These are phyloP conservation scores for Pulveroboletus sp. DNA, from an alignment of 768 basidiomycete species.

Conservation along the genomic window DNA sequence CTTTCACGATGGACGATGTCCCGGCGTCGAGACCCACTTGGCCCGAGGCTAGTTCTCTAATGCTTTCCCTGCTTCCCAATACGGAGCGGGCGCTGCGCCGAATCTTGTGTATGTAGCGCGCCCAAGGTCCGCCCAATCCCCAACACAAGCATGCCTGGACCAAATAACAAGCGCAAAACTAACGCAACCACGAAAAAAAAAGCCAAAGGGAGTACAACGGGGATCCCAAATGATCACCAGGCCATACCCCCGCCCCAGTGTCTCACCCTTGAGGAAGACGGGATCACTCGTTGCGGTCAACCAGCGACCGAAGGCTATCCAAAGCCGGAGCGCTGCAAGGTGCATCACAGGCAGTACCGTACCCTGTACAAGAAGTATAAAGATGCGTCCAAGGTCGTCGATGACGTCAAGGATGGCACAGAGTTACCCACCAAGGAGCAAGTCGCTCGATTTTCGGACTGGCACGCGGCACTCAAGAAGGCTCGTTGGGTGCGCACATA, in stretches of 20 bases:
- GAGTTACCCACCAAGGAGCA: slow-evolving; percentile 18
- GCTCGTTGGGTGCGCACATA: slow-evolving; percentile 24
- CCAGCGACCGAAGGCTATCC: slow-evolving; percentile 20
- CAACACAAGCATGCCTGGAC: slow-evolving; percentile 7
- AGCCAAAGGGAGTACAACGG: no score
- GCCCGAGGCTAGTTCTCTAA: no score
- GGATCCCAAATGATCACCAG: no score
- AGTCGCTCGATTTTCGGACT: slow-evolving; percentile 11
- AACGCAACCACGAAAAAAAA: background rate
- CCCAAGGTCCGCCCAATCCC: background rate
- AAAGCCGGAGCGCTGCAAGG: slow-evolving; percentile 15
- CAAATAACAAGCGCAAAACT: slow-evolving; percentile 5
- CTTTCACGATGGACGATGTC: no score
- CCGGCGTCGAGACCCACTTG: no score
- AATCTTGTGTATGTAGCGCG: background rate
- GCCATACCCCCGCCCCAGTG: slow-evolving; percentile 2
- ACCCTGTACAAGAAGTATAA: slow-evolving; percentile 25
- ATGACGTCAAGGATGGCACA: slow-evolving; percentile 8
- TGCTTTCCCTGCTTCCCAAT: background rate
- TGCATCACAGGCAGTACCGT: slow-evolving; percentile 25
- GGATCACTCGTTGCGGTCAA: slow-evolving; percentile 20
- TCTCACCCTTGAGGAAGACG: slow-evolving; percentile 23
- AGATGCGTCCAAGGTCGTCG: slow-evolving; percentile 24
- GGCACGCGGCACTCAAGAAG: slow-evolving; percentile 15
- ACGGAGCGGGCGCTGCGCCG: background rate